These are phyloP conservation scores for Proliferodiscus dingleyae DNA, from an alignment of 2,329 filamentous ascomycete species.

Conservation along the genomic window DNA sequence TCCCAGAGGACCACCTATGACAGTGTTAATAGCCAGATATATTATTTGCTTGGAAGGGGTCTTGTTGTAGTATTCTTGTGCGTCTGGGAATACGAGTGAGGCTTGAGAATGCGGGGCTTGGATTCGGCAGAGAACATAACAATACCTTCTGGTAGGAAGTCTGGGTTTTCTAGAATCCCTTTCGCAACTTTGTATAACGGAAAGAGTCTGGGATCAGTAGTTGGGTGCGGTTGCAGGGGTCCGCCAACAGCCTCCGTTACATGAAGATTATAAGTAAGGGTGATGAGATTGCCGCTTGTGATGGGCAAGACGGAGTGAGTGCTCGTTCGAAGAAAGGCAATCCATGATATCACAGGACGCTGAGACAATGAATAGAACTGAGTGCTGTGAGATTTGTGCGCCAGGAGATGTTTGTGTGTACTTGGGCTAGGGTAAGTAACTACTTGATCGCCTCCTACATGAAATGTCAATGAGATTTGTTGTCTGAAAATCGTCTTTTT, in stretches of 20 bases:
- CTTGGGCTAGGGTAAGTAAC: conserved; percentile 9
- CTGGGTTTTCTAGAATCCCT: conserved; percentile 27
- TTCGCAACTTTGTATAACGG: conserved; percentile 34
- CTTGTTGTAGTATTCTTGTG: too few relatives aligned
- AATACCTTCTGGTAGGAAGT: conserved; percentile 36
- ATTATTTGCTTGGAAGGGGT: too few relatives aligned
- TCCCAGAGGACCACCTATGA: conserved; percentile 41
- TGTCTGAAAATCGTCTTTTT: neutral
- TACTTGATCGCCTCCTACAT: conserved; percentile 20
- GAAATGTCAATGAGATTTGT: neutral
- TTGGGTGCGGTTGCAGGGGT: conserved; percentile 11
- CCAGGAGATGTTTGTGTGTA: conserved; percentile 5
- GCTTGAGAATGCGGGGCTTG: too few relatives aligned
- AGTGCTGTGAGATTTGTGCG: conserved; percentile 6
- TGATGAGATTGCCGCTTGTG: conserved; percentile 47
- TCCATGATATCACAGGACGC: conserved; percentile 37
- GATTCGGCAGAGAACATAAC: too few relatives aligned
- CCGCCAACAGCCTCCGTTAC: conserved; percentile 33
- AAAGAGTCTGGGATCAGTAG: conserved; percentile 32
- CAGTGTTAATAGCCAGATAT: too few relatives aligned
- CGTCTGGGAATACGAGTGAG: too few relatives aligned
- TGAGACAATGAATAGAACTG: conserved; percentile 1
- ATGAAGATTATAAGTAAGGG: conserved; percentile 56
- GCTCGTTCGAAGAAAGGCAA: conserved; percentile 49
- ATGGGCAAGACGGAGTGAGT: conserved; percentile 49